Evolutionary conservation across 495 filamentous ascomycete genomes (phyloP).

Genomic region (Annulohypoxylon stygium): DNA sequence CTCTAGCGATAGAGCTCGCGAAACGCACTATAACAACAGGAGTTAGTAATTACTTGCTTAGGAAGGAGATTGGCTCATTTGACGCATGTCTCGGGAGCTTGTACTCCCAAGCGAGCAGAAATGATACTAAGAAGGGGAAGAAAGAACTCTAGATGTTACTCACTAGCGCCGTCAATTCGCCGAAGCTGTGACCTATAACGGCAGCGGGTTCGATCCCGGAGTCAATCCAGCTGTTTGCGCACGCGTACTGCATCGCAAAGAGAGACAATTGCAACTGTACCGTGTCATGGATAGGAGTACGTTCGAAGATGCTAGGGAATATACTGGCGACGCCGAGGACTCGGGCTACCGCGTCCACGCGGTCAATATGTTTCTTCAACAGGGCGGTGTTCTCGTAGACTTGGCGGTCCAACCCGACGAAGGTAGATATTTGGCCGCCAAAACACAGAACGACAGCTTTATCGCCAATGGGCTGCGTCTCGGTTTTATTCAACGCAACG

Average conservation of each 20-base stretch:
- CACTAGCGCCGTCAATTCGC: slow-evolving; percentile 65
- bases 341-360: slow-evolving; percentile 48
- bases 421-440: slow-evolving; percentile 63
- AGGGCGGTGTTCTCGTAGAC: slow-evolving; percentile 53
- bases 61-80: too few species aligned
- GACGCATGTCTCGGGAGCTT: too few species aligned
- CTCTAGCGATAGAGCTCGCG: slow-evolving; percentile 51
- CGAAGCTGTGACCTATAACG: slow-evolving; percentile 68
- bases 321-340: slow-evolving; percentile 54
- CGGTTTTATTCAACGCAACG: not conserved
- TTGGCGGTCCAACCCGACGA: slow-evolving; percentile 55
- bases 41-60: too few species aligned
- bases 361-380: slow-evolving; percentile 56
- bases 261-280: slow-evolving; percentile 60
- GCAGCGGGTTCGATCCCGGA: slow-evolving; percentile 52
- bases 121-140: too few species aligned
- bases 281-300: slow-evolving; percentile 52
- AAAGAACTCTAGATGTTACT: too few species aligned
- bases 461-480: slow-evolving; percentile 3
- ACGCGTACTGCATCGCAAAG: slow-evolving; percentile 60
- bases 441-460: slow-evolving; percentile 63
- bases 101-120: too few species aligned
- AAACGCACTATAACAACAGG: too few species aligned
- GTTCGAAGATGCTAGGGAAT: slow-evolving; percentile 63
- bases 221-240: slow-evolving; percentile 60